Base-by-base conservation (phyloP, 306 rosid species). In the Sindora glabra region DNA sequence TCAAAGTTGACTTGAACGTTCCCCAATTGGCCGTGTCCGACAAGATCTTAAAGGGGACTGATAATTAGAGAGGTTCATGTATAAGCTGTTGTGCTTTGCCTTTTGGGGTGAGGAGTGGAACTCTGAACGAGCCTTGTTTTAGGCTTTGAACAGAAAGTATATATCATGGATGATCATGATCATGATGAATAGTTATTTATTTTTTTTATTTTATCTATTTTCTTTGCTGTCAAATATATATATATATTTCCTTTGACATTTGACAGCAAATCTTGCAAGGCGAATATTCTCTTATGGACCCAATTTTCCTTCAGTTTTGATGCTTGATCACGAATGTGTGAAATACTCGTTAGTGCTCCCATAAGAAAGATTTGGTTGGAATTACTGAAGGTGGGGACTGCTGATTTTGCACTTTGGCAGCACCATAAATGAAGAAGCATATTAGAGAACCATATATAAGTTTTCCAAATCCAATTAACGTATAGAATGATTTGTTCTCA, bases 281-380 rank as follows among this genome's bases (percentile, higher is more conserved):
- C 37, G 16, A 12, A 5, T 29, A 29, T 36, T 30, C 16, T 68
- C 10, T 36, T 8, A 21, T 7, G 52, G 56, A 5, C 36, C 52
- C 46, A 29, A 33, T 1, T 3, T 2, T 9, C 15, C 44, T 5
- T 22, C 38, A 46, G 38, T 36, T 3, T 16, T 61, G 37, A 63
- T 47, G 60, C 48, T 23, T 19, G 45, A 15, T 44, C n/a, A 26
- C 40, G 45, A 61, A 42, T 25, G 46, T 18, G 49, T 17, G 15
- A 14, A 34, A 13, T 6, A 12, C 29, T 27, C 10, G 7, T 50
- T 56, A 72, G 13, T 16, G 23, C 15, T 53, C 61, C 47, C 50
- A 12, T 49, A 57, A 5, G 51, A 45, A 48, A 30, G 38, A 30
- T 67, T 62, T 68, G 74, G 71, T 62, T 74, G 71, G 68, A 30